These are phyloP conservation scores for Orbilia javanica DNA, from an alignment of 2,329 filamentous ascomycete species.

Conservation along the genomic window DNA sequence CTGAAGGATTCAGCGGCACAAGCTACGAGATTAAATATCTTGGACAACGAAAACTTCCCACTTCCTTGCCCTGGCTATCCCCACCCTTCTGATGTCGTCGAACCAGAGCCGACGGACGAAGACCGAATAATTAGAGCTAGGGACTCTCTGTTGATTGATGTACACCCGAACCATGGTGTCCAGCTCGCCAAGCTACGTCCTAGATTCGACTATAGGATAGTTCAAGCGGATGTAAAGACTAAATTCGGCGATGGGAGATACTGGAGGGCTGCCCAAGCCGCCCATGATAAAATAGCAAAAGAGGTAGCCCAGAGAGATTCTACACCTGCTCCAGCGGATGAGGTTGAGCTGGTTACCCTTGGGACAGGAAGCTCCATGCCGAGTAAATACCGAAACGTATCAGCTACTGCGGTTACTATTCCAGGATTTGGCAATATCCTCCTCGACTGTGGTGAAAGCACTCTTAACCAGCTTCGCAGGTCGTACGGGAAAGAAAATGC, in stretches of 20 bases:
- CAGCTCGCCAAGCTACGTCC: conserved; percentile 12
- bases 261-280: conserved; percentile 69
- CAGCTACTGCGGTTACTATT: conserved; percentile 84
- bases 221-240: conserved; percentile 59
- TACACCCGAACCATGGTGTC: conserved; percentile 32
- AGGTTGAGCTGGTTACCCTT: conserved; percentile 86
- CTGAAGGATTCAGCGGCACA: conserved; percentile 76
- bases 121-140: conserved; percentile 24
- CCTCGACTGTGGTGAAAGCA: conserved; percentile 92
- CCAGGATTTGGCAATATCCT: conserved; percentile 89
- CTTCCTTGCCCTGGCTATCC: conserved; percentile 68
- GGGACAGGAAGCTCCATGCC: conserved; percentile 92
- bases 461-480: conserved; percentile 85
- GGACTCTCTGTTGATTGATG: conserved; percentile 44
- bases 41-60: conserved; percentile 81
- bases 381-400: conserved; percentile 95
- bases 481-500: conserved; percentile 76
- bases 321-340: conserved; percentile 76
- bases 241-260: conserved; percentile 65
- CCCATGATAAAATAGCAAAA: conserved; percentile 65
- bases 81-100: conserved; percentile 72
- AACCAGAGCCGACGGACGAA: conserved; percentile 42
- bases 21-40: conserved; percentile 75
- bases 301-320: conserved; percentile 60
- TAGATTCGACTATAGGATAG: conserved; percentile 59